Percentiles rank a stretch among this genome's conserved stretches.
These are phyloP conservation scores for Syncephalastrum contaminatum DNA, from an alignment of 371 early-diverging fungal species.

Conservation along the genomic window DNA sequence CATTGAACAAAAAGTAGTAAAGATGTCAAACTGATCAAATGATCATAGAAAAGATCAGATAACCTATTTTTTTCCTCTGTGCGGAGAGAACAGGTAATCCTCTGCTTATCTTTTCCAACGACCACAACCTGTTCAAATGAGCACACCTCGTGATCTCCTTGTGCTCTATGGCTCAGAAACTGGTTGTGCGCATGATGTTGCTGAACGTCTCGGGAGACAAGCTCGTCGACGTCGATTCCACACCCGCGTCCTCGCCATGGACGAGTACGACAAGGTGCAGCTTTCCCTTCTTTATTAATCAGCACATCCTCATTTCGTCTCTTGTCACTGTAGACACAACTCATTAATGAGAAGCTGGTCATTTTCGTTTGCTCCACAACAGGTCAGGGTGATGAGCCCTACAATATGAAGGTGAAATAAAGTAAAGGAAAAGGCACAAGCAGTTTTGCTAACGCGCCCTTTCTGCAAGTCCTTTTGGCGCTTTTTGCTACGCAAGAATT, in stretches of 20 bases:
- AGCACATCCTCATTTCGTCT: constrained; percentile 2
- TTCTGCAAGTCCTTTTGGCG: constrained; percentile 76
- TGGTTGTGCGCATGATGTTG: constrained; percentile 81
- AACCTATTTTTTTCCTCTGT: too few relatives aligned
- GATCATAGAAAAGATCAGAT: too few relatives aligned
- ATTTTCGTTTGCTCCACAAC: constrained; percentile 93
- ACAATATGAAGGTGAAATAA: constrained; percentile 80
- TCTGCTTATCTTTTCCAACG: too few relatives aligned
- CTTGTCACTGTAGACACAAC: constrained; percentile 40
- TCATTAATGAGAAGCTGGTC: constrained; percentile 64
- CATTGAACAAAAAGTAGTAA: too few relatives aligned
- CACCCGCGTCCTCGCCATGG: constrained; percentile 69
- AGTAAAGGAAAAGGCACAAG: neutral
- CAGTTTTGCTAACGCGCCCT: neutral
- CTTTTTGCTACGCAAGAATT: constrained; percentile 78
- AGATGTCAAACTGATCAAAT: too few relatives aligned
- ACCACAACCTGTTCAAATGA: too few relatives aligned
- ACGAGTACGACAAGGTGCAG: constrained; percentile 70
- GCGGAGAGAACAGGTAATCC: too few relatives aligned
- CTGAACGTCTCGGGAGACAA: constrained; percentile 75
- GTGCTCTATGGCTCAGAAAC: constrained; percentile 85
- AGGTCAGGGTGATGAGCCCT: constrained; percentile 93
- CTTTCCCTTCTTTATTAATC: constrained; percentile 2
- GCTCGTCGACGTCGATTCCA: constrained; percentile 76
- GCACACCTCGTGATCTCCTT: constrained; percentile 40